phyloP scores from a whole-genome alignment of 164 flowering plant genomes.

The Malania oleifera region DNA sequence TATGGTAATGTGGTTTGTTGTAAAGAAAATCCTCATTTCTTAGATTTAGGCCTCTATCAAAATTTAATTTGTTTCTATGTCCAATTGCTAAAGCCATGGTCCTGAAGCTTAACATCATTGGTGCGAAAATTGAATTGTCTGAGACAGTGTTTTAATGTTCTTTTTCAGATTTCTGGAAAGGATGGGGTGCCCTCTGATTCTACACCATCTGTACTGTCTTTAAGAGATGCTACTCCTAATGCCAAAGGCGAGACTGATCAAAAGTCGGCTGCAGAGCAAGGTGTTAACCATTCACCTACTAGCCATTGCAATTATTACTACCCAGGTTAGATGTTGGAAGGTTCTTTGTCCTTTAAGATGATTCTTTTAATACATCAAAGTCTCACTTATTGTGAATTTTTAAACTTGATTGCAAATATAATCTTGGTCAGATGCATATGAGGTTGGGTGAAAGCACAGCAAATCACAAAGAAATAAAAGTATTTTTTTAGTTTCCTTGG shows the following conservation, averaged over 20 bases:
- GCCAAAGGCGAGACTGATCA: constrained; percentile 26
- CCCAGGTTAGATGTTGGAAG: constrained; percentile 31
- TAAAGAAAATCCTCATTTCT: background rate
- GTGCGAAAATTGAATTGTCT: too few relatives aligned
- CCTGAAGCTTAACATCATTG: too few relatives aligned
- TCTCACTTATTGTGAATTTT: background rate
- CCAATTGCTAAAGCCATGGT: background rate
- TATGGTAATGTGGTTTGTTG: constrained; percentile 31
- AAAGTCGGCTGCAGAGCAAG: constrained; percentile 23
- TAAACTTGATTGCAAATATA: too few relatives aligned
- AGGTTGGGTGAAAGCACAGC: too few relatives aligned
- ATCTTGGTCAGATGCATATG: background rate
- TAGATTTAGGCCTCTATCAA: background rate
- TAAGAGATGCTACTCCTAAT: constrained; percentile 19
- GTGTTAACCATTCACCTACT: constrained; percentile 27
- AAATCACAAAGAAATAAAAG: too few relatives aligned
- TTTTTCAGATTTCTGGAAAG: constrained; percentile 26
- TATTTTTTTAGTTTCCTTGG: too few relatives aligned
- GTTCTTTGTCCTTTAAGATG: background rate
- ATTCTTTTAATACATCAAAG: background rate
- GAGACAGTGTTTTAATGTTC: background rate
- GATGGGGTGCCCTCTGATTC: constrained; percentile 26
- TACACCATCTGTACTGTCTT: constrained; percentile 14
- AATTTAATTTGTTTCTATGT: background rate
- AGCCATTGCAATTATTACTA: constrained; percentile 32